phyloP scores from a whole-genome alignment of 1,284 basidiomycete genomes.

The Erythrobasidium hasegawianum region DNA sequence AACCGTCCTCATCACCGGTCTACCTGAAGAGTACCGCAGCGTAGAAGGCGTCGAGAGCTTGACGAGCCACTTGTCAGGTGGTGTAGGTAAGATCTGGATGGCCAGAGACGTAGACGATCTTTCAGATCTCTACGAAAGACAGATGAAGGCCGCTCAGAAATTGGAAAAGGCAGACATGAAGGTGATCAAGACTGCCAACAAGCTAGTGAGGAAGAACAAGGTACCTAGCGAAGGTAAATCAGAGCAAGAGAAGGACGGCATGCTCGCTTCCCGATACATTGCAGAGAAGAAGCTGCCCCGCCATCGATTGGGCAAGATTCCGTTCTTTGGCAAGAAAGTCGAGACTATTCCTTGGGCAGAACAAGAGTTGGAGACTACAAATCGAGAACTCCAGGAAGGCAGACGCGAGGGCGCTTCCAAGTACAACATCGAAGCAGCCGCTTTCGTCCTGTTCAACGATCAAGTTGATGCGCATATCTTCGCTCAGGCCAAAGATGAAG shows the following conservation, averaged over 20 bases:
- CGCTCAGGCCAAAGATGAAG: slow-evolving; percentile 49
- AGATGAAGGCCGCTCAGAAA: slow-evolving; percentile 66
- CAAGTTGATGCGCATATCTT: slow-evolving; percentile 92
- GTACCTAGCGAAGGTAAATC: slow-evolving; percentile 35
- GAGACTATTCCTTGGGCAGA: slow-evolving; percentile 82
- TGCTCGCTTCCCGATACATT: slow-evolving; percentile 5
- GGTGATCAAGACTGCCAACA: slow-evolving; percentile 69
- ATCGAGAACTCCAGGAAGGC: slow-evolving; percentile 53
- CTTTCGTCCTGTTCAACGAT: slow-evolving; percentile 84
- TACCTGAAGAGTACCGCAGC: slow-evolving; percentile 71
- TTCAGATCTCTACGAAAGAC: slow-evolving; percentile 75
- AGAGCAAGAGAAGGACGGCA: slow-evolving; percentile 21
- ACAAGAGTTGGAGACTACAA: slow-evolving; percentile 57
- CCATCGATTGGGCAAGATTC: slow-evolving; percentile 55
- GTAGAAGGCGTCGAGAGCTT: slow-evolving; percentile 64
- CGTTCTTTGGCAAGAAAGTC: slow-evolving; percentile 70
- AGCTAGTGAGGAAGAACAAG: slow-evolving; percentile 52
- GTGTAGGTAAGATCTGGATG: slow-evolving; percentile 83
- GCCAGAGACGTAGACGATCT: slow-evolving; percentile 58
- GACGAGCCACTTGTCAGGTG: slow-evolving; percentile 67
- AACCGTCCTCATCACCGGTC: slow-evolving; percentile 82
- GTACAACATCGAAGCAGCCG: slow-evolving; percentile 52
- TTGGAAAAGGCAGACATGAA: slow-evolving; percentile 80
- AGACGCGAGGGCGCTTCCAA: slow-evolving; percentile 61
- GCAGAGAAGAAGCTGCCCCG: slow-evolving; percentile 19